phyloP scores from a whole-genome alignment of 805 yeast species.

The Yamadazyma phyllophila region DNA sequence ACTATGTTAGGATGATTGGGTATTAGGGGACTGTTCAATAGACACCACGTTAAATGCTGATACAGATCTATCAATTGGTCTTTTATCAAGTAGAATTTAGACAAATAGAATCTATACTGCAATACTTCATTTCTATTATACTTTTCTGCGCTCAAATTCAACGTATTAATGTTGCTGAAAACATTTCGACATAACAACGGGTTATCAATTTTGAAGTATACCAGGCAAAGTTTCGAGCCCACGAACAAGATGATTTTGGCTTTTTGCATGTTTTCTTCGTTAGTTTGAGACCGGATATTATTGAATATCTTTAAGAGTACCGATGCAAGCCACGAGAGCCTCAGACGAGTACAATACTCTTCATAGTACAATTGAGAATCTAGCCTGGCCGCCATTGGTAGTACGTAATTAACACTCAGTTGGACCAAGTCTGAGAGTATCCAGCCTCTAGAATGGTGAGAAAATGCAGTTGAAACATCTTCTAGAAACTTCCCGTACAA shows the following conservation, averaged over 20 bases:
- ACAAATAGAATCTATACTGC: conserved; percentile 53
- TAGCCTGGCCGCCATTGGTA: conserved; percentile 45
- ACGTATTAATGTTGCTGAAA: conserved; percentile 57
- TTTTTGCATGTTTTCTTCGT: conserved; percentile 40
- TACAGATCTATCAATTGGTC: conserved; percentile 47
- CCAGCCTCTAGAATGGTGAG: conserved; percentile 39
- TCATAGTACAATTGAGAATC: conserved; percentile 41
- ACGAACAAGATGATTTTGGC: conserved; percentile 47
- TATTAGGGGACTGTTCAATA: conserved; percentile 31
- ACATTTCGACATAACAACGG: conserved; percentile 62
- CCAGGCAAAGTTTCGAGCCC: conserved; percentile 53
- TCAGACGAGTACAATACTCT: conserved; percentile 41
- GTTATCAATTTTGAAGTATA: conserved; percentile 53
- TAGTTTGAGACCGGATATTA: conserved; percentile 48
- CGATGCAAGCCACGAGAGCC: conserved; percentile 51
- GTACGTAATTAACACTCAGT: conserved; percentile 33
- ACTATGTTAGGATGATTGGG: conserved; percentile 34
- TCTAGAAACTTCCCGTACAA: conserved; percentile 47
- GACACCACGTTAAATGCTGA: conserved; percentile 56
- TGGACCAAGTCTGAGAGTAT: conserved; percentile 34
- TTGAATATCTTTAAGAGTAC: conserved; percentile 58
- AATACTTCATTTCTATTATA: conserved; percentile 46
- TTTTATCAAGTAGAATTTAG: conserved; percentile 54
- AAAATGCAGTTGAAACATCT: conserved; percentile 48
- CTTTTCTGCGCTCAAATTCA: conserved; percentile 40